Conservation (phyloP, 2,329 filamentous ascomycete species). For the Periconia sp. region DNA sequence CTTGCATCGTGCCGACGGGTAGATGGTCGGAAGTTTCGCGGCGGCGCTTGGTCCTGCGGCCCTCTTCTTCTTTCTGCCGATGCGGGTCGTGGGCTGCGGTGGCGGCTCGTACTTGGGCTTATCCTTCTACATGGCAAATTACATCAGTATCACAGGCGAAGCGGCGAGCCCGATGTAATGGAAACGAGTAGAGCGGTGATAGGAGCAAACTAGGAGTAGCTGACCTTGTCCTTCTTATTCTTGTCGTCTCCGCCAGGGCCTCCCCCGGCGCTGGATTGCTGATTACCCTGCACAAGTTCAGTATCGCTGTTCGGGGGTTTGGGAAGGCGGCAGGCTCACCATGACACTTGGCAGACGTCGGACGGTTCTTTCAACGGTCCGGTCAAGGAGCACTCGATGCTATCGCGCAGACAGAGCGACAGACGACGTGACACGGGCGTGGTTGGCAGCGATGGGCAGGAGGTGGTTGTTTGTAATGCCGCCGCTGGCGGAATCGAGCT, state of each 20-base stretch:
- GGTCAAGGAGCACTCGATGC: too few species aligned
- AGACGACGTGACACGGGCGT: too few species aligned
- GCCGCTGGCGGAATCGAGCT: constrained; percentile 31
- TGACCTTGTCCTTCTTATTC: constrained; percentile 82
- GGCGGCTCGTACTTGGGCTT: constrained; percentile 99
- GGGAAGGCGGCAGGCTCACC: constrained; percentile 34
- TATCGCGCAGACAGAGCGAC: constrained; percentile 2
- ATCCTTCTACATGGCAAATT: constrained; percentile 73
- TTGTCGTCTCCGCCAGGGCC: constrained; percentile 75
- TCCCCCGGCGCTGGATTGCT: constrained; percentile 84
- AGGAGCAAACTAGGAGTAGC: constrained; percentile 6
- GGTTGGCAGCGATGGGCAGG: constrained; percentile 23
- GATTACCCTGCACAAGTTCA: constrained; percentile 68
- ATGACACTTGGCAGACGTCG: too few species aligned
- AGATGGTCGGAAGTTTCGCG: constrained; percentile 92
- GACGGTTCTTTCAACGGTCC: too few species aligned
- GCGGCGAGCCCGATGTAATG: constrained; percentile 13
- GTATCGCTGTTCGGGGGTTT: constrained; percentile 42
- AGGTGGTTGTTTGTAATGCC: constrained; percentile 39
- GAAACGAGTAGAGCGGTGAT: not conserved
- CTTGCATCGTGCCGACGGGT: constrained; percentile 96
- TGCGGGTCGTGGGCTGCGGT: constrained; percentile 92
- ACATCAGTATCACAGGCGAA: constrained; percentile 19
- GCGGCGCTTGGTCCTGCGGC: constrained; percentile 89
- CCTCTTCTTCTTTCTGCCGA: constrained; percentile 99